These are phyloP conservation scores for Phalaenopsis aphrodite DNA, from an alignment of 106 monocot species.

Conservation along the genomic window DNA sequence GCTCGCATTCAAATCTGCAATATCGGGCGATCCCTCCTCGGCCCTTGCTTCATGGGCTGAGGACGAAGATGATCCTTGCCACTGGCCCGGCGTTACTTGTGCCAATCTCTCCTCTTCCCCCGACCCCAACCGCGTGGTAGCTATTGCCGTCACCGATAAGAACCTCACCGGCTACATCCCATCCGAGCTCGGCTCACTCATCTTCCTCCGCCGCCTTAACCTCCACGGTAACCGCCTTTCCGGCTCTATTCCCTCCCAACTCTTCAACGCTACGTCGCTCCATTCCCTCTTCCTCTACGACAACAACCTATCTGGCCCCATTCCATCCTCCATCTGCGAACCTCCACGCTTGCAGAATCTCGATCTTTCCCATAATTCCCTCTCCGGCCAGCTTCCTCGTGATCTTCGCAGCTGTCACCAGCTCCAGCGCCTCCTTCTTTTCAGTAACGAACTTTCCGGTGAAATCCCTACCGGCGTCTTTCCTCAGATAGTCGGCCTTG, in stretches of 20 bases:
- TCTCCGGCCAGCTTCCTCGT: conserved; percentile 40
- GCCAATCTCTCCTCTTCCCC: conserved; percentile 36
- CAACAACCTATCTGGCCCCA: conserved; percentile 57
- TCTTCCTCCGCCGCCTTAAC: conserved; percentile 77
- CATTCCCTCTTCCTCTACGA: conserved; percentile 78
- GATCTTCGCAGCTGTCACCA: conserved; percentile 44
- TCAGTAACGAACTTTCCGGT: conserved; percentile 46
- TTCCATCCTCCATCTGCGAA: conserved; percentile 52
- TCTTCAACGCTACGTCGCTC: conserved; percentile 69
- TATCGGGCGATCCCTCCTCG: conserved; percentile 48
- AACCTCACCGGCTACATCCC: conserved; percentile 91
- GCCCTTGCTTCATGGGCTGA: conserved; percentile 45
- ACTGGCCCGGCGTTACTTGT: conserved; percentile 74
- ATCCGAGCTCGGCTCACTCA: conserved; percentile 66
- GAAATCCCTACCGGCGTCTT: conserved; percentile 51
- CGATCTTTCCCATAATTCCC: conserved; percentile 55
- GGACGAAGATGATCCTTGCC: conserved; percentile 58
- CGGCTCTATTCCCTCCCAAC: conserved; percentile 47
- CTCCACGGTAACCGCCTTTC: conserved; percentile 64
- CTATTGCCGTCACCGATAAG: conserved; percentile 55
- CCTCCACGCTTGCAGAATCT: conserved; percentile 67
- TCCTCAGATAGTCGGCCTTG: conserved; percentile 38
- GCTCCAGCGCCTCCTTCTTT: conserved; percentile 52
- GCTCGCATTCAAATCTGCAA: conserved; percentile 76
- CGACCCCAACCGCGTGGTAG: conserved; percentile 49